Evolutionary conservation across 1,284 basidiomycete genomes (phyloP).

Genomic region (Marasmius oreades): DNA sequence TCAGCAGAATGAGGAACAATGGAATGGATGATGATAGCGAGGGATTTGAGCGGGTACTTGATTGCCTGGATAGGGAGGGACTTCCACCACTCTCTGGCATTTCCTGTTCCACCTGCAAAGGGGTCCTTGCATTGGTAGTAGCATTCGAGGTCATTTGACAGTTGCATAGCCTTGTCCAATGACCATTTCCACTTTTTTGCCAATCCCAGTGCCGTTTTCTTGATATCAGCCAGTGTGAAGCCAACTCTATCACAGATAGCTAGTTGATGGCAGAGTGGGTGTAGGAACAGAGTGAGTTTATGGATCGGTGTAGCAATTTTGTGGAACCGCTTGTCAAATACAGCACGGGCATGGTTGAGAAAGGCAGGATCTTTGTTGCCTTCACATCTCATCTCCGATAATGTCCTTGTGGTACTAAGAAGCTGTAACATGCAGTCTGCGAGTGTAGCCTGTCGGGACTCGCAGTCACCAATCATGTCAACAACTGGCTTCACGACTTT

Average conservation of each 20-base stretch:
- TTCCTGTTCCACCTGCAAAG: neutral
- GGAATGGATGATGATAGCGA: slow-evolving; percentile 8
- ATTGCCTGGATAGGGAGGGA: neutral
- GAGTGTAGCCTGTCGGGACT: slow-evolving; percentile 24
- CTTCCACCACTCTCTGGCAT: neutral
- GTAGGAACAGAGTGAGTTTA: slow-evolving; percentile 27
- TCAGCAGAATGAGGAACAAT: slow-evolving; percentile 16
- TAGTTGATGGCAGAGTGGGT: slow-evolving; percentile 25
- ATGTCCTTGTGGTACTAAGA: slow-evolving; percentile 18
- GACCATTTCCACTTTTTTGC: neutral
- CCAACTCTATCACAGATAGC: slow-evolving; percentile 17
- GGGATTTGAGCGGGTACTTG: slow-evolving; percentile 4
- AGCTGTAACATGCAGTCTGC: slow-evolving; percentile 32
- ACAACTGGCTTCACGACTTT: slow-evolving; percentile 26
- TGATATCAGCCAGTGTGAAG: slow-evolving; percentile 10
- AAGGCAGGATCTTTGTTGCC: slow-evolving; percentile 22
- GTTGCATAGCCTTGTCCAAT: neutral
- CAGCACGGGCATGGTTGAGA: slow-evolving; percentile 18
- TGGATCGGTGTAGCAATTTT: slow-evolving; percentile 25
- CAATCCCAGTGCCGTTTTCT: neutral
- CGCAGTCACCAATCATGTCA: slow-evolving; percentile 27
- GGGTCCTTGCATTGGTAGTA: slow-evolving; percentile 1
- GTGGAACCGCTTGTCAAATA: slow-evolving; percentile 22
- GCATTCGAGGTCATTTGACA: neutral
- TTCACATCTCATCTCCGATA: neutral